These are phyloP conservation scores for Eucalyptus albens DNA, from an alignment of 345 rosid genomes.

Conservation along the genomic window DNA sequence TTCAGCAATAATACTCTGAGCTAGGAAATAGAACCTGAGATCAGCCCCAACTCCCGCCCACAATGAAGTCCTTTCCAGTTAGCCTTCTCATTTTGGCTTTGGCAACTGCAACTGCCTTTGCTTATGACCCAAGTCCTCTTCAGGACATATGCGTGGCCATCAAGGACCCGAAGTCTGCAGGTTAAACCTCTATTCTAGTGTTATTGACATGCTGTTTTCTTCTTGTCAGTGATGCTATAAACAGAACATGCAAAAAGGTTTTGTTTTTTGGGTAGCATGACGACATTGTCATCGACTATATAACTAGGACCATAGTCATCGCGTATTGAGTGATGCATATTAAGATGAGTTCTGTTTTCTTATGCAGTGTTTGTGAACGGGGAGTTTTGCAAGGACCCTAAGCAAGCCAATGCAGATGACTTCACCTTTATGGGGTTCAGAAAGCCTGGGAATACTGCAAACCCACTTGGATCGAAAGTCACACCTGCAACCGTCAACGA, in stretches of 20 bases:
- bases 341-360: background rate
- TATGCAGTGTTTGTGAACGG: slow-evolving; percentile 23
- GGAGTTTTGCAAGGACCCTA: slow-evolving; percentile 26
- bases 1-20: too few relatives aligned
- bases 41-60: too few relatives aligned
- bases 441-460: background rate
- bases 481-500: background rate
- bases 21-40: too few relatives aligned
- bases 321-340: background rate
- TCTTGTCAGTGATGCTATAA: background rate
- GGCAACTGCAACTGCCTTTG: background rate
- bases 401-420: slow-evolving; percentile 2
- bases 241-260: background rate
- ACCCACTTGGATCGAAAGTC: slow-evolving; percentile 8
- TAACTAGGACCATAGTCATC: background rate
- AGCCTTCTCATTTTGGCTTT: too few relatives aligned
- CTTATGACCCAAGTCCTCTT: background rate
- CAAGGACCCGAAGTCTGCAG: background rate
- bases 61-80: too few relatives aligned
- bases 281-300: background rate
- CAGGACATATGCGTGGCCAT: slow-evolving; percentile 18
- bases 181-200: background rate
- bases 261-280: background rate
- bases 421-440: slow-evolving; percentile 7
- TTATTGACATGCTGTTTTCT: background rate